phyloP scores from a whole-genome alignment of 306 rosid species.

The Dryas alaskensis region DNA sequence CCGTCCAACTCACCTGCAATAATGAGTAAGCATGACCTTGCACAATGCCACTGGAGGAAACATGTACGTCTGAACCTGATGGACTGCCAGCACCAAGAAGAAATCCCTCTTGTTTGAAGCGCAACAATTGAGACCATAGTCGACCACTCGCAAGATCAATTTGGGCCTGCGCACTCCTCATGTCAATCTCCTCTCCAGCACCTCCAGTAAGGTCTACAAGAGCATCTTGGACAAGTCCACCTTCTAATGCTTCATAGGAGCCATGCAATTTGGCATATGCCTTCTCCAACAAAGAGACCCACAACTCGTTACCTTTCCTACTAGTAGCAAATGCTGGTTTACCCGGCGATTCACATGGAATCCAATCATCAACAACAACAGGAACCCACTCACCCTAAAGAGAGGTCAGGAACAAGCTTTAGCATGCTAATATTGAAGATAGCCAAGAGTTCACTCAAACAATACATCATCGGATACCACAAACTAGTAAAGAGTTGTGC shows the following conservation, averaged over 20 bases:
- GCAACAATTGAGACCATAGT: conserved; percentile 95
- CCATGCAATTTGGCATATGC: conserved; percentile 99
- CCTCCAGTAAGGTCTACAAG: conserved; percentile 99
- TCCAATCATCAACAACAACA: conserved; percentile 98
- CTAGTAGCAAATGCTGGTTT: conserved; percentile 98
- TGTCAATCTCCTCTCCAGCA: conserved; percentile 99
- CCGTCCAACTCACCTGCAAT: conserved; percentile 60
- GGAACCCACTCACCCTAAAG: conserved; percentile 98
- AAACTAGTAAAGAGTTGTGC: neutral
- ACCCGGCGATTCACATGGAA: conserved; percentile 94
- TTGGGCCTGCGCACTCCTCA: conserved; percentile 96
- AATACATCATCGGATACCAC: neutral
- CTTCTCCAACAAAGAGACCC: conserved; percentile 99
- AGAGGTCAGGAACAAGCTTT: conserved; percentile 25
- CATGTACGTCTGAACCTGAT: conserved; percentile 93
- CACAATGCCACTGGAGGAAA: conserved; percentile 98
- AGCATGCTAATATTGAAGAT: conserved; percentile 11
- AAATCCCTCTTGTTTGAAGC: conserved; percentile 94
- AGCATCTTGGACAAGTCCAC: conserved; percentile 99
- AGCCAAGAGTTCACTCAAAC: neutral
- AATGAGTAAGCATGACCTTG: conserved; percentile 99
- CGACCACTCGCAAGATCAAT: conserved; percentile 99
- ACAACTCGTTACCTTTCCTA: conserved; percentile 83
- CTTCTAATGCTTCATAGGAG: conserved; percentile 96
- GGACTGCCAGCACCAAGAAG: conserved; percentile 99